phyloP scores from a whole-genome alignment of 169 alveolate species.

The Babesia divergens region DNA sequence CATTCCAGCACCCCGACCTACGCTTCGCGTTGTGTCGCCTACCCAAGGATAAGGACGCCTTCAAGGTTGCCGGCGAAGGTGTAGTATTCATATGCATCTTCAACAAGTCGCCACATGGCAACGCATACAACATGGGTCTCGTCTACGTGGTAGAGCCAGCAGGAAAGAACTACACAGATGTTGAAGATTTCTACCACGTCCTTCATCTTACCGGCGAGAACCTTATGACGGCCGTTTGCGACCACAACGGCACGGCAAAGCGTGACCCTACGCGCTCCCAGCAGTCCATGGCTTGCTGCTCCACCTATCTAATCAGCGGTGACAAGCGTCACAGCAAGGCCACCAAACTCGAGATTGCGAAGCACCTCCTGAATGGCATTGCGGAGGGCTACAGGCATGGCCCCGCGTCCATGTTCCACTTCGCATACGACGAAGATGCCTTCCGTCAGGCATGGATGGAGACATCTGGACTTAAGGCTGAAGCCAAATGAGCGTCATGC shows the following conservation, averaged over 20 bases:
- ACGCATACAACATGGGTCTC: constrained; percentile 61
- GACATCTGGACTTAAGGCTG: constrained; percentile 50
- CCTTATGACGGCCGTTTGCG: constrained; percentile 79
- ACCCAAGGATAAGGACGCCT: constrained; percentile 47
- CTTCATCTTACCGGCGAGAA: constrained; percentile 73
- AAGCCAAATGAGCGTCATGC: constrained; percentile 6
- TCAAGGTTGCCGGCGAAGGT: constrained; percentile 53
- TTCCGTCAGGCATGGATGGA: constrained; percentile 64
- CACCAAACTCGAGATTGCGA: constrained; percentile 72
- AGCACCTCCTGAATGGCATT: constrained; percentile 67
- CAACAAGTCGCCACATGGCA: constrained; percentile 44
- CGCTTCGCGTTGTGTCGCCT: constrained; percentile 51
- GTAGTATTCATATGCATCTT: constrained; percentile 52
- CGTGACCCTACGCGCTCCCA: constrained; percentile 66
- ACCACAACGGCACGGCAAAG: constrained; percentile 78
- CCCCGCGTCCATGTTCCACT: constrained; percentile 79
- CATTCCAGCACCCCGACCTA: constrained; percentile 31
- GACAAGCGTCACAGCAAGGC: constrained; percentile 59
- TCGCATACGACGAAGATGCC: constrained; percentile 77
- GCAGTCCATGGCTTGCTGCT: constrained; percentile 69
- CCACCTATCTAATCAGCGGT: constrained; percentile 70
- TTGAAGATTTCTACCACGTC: constrained; percentile 67
- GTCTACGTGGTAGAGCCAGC: constrained; percentile 76
- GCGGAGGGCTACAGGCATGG: constrained; percentile 81
- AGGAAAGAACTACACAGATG: constrained; percentile 56